phyloP scores from a whole-genome alignment of 805 yeast species.

The Metschnikowia lachancei region DNA sequence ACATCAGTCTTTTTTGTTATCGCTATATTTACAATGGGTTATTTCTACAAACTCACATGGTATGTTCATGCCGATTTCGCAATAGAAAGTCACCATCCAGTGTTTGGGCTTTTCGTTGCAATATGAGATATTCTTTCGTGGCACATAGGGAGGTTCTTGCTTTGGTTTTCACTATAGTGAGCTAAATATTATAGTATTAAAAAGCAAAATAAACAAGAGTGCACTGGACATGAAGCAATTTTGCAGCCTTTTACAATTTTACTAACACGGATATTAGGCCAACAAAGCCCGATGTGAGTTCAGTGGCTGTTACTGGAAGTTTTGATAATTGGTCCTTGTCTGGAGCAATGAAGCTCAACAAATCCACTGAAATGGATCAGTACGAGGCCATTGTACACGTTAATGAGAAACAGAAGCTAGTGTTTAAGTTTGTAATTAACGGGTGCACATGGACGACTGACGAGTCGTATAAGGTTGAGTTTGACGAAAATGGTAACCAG shows the following conservation, averaged over 20 bases:
- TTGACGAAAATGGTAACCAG: slow-evolving; percentile 35
- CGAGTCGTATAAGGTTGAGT: slow-evolving; percentile 23
- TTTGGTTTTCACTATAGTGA: no score
- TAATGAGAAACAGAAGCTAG: slow-evolving; percentile 24
- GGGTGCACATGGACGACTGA: slow-evolving; percentile 32
- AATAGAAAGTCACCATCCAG: not conserved
- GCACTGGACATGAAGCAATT: not conserved
- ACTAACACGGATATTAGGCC: slow-evolving; percentile 17
- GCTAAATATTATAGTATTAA: no score
- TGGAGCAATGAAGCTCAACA: slow-evolving; percentile 15
- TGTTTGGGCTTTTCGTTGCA: not conserved
- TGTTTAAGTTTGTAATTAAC: slow-evolving; percentile 40
- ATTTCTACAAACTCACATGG: slow-evolving; percentile 11
- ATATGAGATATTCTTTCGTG: not conserved
- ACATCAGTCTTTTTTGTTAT: not conserved
- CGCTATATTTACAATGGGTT: slow-evolving; percentile 7
- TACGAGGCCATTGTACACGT: slow-evolving; percentile 26
- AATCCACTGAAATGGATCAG: slow-evolving; percentile 12
- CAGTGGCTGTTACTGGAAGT: slow-evolving; percentile 39
- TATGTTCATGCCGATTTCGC: slow-evolving; percentile 8
- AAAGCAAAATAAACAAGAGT: not conserved
- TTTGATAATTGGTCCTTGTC: slow-evolving; percentile 40
- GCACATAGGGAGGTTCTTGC: no score
- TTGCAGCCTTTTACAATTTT: not conserved
- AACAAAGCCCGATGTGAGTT: slow-evolving; percentile 13